These are phyloP conservation scores for Calycina herbarum DNA, from an alignment of 2,329 filamentous ascomycete species.

Conservation along the genomic window DNA sequence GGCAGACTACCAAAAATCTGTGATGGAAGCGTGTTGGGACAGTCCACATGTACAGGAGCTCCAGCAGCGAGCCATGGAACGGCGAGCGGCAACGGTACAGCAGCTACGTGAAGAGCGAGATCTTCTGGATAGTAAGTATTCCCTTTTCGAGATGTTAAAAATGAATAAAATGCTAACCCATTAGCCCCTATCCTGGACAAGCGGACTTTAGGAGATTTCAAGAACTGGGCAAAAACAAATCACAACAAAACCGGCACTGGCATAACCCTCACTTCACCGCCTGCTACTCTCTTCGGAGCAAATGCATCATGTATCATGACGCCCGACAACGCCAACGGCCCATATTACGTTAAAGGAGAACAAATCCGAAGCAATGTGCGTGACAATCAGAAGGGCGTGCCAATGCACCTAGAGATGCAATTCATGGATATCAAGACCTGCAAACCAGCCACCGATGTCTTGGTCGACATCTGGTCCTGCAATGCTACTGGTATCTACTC, in stretches of 20 bases:
- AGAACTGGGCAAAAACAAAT: conserved; percentile 13
- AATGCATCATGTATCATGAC: conserved; percentile 47
- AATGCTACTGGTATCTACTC: conserved; percentile 27
- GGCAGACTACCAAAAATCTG: conserved; percentile 15
- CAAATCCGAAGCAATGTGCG: conserved; percentile 48
- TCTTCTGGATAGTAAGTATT: conserved; percentile 12
- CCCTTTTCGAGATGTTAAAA: too few species aligned
- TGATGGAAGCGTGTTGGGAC: conserved; percentile 13
- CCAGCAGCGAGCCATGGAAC: conserved; percentile 10
- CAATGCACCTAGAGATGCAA: conserved; percentile 51
- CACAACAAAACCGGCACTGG: conserved; percentile 15
- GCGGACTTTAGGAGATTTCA: conserved; percentile 13
- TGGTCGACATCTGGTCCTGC: conserved; percentile 52
- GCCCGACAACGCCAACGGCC: conserved; percentile 53
- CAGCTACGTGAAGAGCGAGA: conserved; percentile 12
- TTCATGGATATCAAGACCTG: conserved; percentile 55
- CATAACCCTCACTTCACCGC: neutral
- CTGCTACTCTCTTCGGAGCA: conserved; percentile 12
- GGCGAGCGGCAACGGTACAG: conserved; percentile 11
- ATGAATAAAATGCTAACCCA: neutral
- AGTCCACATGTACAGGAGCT: conserved; percentile 14
- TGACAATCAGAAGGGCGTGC: conserved; percentile 48
- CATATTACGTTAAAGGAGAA: conserved; percentile 56
- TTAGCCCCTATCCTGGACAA: conserved; percentile 11
- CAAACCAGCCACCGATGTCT: conserved; percentile 48